phyloP scores from a whole-genome alignment of 2,329 filamentous ascomycete genomes.

The Xylariaceae sp. region DNA sequence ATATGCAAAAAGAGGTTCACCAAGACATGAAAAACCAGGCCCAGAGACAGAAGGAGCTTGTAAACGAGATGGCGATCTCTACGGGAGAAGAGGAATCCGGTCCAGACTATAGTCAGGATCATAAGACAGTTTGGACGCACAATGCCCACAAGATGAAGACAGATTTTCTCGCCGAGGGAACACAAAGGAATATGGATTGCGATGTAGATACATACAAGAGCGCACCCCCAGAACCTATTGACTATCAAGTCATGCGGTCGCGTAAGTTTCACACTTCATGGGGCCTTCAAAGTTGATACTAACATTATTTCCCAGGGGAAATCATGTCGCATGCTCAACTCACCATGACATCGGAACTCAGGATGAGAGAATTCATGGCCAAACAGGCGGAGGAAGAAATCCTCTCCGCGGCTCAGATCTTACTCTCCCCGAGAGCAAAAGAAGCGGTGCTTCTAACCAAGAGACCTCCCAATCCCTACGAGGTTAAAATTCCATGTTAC shows the following conservation, averaged over 20 bases:
- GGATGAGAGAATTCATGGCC: not conserved
- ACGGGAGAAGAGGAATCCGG: not conserved
- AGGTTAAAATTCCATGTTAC: conserved; percentile 31
- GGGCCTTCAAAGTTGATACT: not conserved
- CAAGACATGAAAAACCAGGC: conserved; percentile 1
- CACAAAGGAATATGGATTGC: conserved; percentile 31
- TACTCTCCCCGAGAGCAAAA: too few species aligned
- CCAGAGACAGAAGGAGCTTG: not conserved
- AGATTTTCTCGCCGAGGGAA: conserved; percentile 32
- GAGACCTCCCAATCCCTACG: not conserved
- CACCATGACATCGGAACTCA: not conserved
- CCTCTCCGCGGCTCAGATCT: too few species aligned
- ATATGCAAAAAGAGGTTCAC: not conserved
- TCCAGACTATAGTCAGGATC: not conserved
- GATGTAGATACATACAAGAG: conserved; percentile 40
- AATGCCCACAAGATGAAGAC: conserved; percentile 10
- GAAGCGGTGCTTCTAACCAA: not conserved
- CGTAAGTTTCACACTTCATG: conserved; percentile 7
- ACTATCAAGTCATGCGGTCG: conserved; percentile 32
- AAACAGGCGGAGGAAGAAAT: too few species aligned
- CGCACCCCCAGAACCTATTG: conserved; percentile 32
- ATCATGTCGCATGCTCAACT: conserved; percentile 3
- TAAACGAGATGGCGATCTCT: not conserved
- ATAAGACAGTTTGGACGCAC: conserved; percentile 21
- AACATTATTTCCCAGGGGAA: not conserved